Conservation (phyloP, 805 yeast species). For the Schizosaccharomyces cryophilus region DNA sequence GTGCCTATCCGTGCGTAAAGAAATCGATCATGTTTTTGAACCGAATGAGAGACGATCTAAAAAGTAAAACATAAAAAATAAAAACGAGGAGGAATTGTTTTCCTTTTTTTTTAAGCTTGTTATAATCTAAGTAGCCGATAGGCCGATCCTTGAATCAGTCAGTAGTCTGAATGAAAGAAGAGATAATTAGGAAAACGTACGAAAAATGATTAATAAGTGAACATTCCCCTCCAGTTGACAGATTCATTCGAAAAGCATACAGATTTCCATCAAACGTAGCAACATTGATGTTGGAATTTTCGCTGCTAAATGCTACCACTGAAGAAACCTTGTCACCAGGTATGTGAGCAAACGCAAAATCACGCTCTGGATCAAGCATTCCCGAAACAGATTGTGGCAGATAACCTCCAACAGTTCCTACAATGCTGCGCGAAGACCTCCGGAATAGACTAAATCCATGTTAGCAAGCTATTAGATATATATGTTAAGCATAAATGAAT, state of each 20-base stretch:
- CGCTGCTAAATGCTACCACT: background rate
- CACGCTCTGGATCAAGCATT: slow-evolving; percentile 62
- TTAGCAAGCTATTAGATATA: slow-evolving; percentile 13
- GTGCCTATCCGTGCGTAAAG: too few species aligned
- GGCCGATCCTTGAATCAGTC: too few species aligned
- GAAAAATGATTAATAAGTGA: background rate
- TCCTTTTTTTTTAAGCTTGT: too few species aligned
- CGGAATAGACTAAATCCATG: slow-evolving; percentile 12
- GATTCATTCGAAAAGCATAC: background rate
- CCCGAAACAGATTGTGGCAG: slow-evolving; percentile 61
- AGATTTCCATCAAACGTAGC: background rate
- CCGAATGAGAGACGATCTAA: too few species aligned
- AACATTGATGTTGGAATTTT: background rate
- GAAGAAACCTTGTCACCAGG: background rate
- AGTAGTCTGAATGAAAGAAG: too few species aligned
- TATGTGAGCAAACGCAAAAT: slow-evolving; percentile 36
- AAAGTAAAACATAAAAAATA: too few species aligned
- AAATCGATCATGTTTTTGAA: too few species aligned
- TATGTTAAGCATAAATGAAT: background rate
- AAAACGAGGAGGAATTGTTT: too few species aligned
- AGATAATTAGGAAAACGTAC: background rate
- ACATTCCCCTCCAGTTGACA: background rate
- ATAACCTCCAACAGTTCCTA: slow-evolving; percentile 71
- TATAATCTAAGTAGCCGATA: too few species aligned
- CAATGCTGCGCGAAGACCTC: slow-evolving; percentile 13